Base-by-base conservation (phyloP, 2,329 filamentous ascomycete species). In the Pseudogymnoascus sp. region DNA sequence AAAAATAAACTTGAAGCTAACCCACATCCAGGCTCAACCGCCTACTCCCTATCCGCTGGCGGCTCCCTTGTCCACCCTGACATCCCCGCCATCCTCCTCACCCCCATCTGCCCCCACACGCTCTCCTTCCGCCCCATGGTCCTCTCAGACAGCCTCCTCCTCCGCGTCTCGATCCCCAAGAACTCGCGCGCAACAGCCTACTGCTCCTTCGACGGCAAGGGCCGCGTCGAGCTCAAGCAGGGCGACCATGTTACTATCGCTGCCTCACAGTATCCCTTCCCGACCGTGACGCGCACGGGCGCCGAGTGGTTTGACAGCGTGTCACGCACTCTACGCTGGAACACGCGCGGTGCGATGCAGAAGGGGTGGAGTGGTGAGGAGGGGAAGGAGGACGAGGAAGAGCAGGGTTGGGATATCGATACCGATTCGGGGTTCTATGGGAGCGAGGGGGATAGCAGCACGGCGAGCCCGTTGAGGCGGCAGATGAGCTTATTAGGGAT, bases 231-330 rank as follows among this genome's bases (percentile, higher is more conserved):
- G 75, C 85, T 99, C 36, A 87, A 88, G 64, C 90, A 93, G 70
- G 94, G 94, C 60, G 94, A 99, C 75, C 90, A 93, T 69, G 94
- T 99, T 72, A 97, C 93, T 63, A 94, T 99, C 69, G 91, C 93
- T 39, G 94, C 94, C 3, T 95, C 90, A 30, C 91, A 96, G 72
- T 99, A 97, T 70, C 94, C 94, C 0, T 97, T 99, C 77, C 94
- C 94, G 2, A 97, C 94, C 1, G 93, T 99, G 43, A 90, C 95
- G 62, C 89, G 91, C 65, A 90, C 88, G 65, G 87, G 87, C 64
- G 89, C 88, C 1, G 94, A 99, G 74, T 99, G 94, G 94, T 97
- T 99, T 71, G 90, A 97, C 74, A 95, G 90, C 70, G 91, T 99
- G 57, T 91, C 90, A 60, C 85, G 93, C 63, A 96, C 93, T 3